A percentile compares a stretch with the other conserved stretches of the same genome.
Conservation (phyloP, 148 eudicot species). For the Mesembryanthemum crystallinum region DNA sequence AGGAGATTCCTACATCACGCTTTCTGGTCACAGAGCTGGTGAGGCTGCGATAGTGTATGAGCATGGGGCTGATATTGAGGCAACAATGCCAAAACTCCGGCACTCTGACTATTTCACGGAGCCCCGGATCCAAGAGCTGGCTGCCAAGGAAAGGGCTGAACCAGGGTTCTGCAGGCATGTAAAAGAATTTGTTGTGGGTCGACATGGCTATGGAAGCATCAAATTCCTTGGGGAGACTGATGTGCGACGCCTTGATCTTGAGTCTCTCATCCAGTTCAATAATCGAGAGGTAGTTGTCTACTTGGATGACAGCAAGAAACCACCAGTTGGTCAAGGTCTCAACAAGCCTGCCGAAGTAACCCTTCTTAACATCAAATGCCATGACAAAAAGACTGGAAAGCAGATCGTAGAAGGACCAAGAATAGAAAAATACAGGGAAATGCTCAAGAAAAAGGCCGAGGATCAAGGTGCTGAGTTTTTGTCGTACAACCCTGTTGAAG, state of each 20-base stretch:
- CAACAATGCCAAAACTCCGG: conserved; percentile 89
- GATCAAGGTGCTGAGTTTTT: conserved; percentile 91
- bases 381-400: conserved; percentile 68
- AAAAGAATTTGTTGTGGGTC: conserved; percentile 77
- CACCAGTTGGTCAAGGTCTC: conserved; percentile 94
- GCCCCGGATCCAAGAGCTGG: conserved; percentile 85
- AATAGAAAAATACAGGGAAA: conserved; percentile 76
- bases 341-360: conserved; percentile 93
- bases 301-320: conserved; percentile 86
- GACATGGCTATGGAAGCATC: conserved; percentile 82
- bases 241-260: conserved; percentile 83
- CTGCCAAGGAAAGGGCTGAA: conserved; percentile 90
- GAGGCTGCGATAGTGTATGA: conserved; percentile 89
- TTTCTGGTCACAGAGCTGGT: conserved; percentile 83
- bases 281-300: conserved; percentile 86
- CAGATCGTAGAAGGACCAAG: conserved; percentile 70
- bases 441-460: conserved; percentile 77
- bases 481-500: conserved; percentile 70
- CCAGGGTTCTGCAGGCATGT: conserved; percentile 86
- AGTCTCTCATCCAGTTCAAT: conserved; percentile 75
- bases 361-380: conserved; percentile 80
- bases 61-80: conserved; percentile 87
- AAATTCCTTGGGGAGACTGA: conserved; percentile 92
- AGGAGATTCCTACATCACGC: conserved; percentile 61
- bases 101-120: conserved; percentile 94